Evolutionary conservation across 2,329 filamentous ascomycete genomes (phyloP).

Genomic region (Graphilbum fragrans): DNA sequence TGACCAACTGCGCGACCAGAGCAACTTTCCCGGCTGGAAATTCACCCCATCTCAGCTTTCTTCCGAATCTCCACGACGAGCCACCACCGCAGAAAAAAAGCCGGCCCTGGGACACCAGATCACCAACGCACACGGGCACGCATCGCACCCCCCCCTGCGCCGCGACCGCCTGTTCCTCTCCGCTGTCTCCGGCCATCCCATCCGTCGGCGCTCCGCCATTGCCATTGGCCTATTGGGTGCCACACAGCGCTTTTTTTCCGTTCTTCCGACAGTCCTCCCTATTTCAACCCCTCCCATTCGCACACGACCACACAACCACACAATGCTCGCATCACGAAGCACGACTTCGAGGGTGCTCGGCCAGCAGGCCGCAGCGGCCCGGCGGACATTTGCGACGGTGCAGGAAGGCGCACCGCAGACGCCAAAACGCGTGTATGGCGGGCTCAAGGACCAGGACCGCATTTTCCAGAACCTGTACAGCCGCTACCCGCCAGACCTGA

Average conservation of each 20-base stretch:
- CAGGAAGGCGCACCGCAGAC: constrained; percentile 49
- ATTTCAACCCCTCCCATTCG: too few species aligned
- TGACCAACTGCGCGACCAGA: constrained; percentile 5
- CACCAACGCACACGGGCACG: neutral
- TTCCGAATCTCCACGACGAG: constrained; percentile 9
- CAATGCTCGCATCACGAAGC: neutral
- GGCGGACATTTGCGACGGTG: constrained; percentile 64
- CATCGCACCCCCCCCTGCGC: neutral
- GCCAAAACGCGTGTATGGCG: constrained; percentile 64
- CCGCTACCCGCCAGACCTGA: constrained; percentile 80
- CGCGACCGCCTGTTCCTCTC: too few species aligned
- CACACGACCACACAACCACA: too few species aligned
- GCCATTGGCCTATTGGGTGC: constrained; percentile 3
- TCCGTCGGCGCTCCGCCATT: neutral
- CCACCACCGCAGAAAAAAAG: constrained; percentile 1
- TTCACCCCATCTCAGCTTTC: constrained; percentile 7
- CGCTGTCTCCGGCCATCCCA: neutral
- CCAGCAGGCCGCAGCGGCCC: neutral
- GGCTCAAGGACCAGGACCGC: constrained; percentile 88
- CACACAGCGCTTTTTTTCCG: neutral
- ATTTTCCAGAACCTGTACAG: constrained; percentile 99
- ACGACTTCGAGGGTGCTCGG: too few species aligned
- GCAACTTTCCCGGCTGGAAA: constrained; percentile 4
- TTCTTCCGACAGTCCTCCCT: too few species aligned
- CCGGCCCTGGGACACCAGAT: neutral